These are phyloP conservation scores for Pyrenophora tritici-repentis DNA, from an alignment of 2,329 filamentous ascomycete genomes.

Conservation along the genomic window DNA sequence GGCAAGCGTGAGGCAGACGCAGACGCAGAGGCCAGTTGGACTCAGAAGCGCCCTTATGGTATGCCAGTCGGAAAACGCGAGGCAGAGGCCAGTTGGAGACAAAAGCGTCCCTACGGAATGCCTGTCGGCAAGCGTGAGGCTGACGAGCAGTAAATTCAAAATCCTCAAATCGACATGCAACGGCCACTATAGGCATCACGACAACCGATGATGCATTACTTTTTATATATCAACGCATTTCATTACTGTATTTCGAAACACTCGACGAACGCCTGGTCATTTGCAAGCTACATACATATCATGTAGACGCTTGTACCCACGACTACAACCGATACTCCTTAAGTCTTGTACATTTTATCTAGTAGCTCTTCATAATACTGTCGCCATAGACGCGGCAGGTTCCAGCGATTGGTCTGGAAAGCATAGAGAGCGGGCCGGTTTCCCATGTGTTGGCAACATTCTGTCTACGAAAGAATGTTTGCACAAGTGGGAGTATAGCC, in stretches of 20 bases:
- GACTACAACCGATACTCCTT: not conserved
- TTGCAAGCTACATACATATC: not conserved
- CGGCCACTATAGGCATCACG: not conserved
- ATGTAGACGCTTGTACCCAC: not conserved
- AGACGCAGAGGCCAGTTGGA: slow-evolving; percentile 1
- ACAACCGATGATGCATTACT: not conserved
- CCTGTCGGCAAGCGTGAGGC: slow-evolving; percentile 29
- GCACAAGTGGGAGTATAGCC: slow-evolving; percentile 2
- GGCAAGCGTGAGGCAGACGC: slow-evolving; percentile 45
- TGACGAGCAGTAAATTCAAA: slow-evolving; percentile 2
- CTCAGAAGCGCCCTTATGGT: too few species aligned
- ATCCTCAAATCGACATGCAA: not conserved
- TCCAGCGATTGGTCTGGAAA: not conserved
- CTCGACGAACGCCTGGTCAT: slow-evolving; percentile 1
- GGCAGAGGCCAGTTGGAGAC: slow-evolving; percentile 30
- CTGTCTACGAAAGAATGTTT: slow-evolving; percentile 3
- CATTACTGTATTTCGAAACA: slow-evolving; percentile 4
- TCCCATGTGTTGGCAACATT: slow-evolving; percentile 7
- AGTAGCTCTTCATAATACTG: slow-evolving; percentile 8
- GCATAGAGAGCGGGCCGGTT: slow-evolving; percentile 7
- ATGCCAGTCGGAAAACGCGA: slow-evolving; percentile 36
- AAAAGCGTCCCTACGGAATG: slow-evolving; percentile 1
- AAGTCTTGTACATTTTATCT: slow-evolving; percentile 8
- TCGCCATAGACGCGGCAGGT: not conserved
- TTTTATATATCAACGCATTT: not conserved